These are phyloP conservation scores for Cladosporium colombiae DNA, from an alignment of 2,329 filamentous ascomycete genomes.

Conservation along the genomic window DNA sequence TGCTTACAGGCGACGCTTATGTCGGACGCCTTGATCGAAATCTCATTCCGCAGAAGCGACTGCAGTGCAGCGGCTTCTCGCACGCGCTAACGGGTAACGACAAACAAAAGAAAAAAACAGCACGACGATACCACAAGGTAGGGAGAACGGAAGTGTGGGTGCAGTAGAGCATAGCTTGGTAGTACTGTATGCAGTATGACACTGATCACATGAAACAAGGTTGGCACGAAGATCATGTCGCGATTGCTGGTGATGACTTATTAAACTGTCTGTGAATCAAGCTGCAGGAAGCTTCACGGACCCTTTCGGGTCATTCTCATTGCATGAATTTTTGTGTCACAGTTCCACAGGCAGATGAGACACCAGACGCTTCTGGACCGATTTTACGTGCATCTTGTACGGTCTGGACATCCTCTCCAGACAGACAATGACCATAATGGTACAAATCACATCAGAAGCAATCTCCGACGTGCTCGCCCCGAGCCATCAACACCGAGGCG, in stretches of 20 bases:
- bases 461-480: background rate
- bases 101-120: background rate
- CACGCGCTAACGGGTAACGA: conserved; percentile 8
- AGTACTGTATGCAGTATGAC: background rate
- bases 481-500: background rate
- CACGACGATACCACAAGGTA: conserved; percentile 1
- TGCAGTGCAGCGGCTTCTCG: background rate
- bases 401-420: no score
- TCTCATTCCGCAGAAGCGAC: background rate
- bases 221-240: background rate
- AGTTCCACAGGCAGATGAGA: no score
- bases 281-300: background rate
- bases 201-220: background rate
- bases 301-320: background rate
- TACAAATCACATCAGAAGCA: background rate
- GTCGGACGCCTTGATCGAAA: background rate
- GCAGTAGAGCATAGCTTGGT: background rate
- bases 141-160: background rate
- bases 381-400: no score
- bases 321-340: background rate
- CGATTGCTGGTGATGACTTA: background rate
- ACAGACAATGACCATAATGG: no score
- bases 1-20: background rate
- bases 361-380: no score
- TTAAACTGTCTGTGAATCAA: background rate